Percentiles rank a stretch among this genome's conserved stretches.
Evolutionary conservation across 495 filamentous ascomycete genomes (phyloP).

Genomic region (Penicillium paradoxum): DNA sequence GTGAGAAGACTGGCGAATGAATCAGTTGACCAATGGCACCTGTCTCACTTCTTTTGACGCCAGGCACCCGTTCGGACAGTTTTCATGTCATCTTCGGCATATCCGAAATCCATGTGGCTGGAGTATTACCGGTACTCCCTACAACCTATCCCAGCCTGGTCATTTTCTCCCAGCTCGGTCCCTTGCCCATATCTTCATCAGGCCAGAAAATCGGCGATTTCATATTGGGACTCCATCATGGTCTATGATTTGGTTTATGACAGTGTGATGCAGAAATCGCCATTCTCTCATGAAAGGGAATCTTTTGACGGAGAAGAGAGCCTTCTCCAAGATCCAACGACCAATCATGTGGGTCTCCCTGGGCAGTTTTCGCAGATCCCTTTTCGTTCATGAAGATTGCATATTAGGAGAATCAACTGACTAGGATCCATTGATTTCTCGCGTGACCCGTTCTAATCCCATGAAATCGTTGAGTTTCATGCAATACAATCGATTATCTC

Average conservation of each 20-base stretch:
- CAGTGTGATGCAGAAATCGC: no score
- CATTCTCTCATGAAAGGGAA: no score
- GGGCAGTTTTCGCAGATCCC: neutral
- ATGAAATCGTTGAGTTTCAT: neutral
- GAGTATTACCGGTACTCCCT: neutral
- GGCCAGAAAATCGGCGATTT: neutral
- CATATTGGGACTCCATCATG: neutral
- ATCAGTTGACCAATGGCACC: conserved; percentile 2
- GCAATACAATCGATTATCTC: conserved; percentile 7
- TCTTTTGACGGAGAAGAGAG: neutral
- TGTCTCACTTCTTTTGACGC: neutral
- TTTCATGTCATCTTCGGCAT: neutral
- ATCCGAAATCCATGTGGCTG: neutral
- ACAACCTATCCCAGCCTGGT: neutral
- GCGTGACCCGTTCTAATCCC: neutral
- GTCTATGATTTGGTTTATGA: neutral
- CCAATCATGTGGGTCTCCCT: neutral
- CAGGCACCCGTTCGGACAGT: neutral
- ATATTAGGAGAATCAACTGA: neutral
- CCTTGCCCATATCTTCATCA: neutral
- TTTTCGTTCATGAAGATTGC: neutral
- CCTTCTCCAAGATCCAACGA: neutral
- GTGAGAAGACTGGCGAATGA: conserved; percentile 20
- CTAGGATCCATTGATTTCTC: neutral
- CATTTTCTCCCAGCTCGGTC: neutral